Conservation (phyloP, 1,284 basidiomycete species). For the Apiotrichum sp. region DNA sequence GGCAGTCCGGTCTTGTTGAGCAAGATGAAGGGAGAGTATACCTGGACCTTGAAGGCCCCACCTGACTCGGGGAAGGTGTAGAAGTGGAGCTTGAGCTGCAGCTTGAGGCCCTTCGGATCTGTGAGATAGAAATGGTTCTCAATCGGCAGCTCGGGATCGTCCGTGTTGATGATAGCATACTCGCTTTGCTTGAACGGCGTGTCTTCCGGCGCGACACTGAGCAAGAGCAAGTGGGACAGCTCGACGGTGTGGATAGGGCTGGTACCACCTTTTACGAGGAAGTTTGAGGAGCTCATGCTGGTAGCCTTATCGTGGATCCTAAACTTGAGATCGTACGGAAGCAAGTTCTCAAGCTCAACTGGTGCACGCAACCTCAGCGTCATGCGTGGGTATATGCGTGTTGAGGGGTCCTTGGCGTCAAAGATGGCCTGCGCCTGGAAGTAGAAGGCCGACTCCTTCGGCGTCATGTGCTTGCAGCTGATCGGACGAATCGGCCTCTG, state of each 20-base stretch:
- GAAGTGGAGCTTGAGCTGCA: slow-evolving; percentile 82
- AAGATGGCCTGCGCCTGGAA: slow-evolving; percentile 90
- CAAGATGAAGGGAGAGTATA: slow-evolving; percentile 87
- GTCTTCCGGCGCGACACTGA: slow-evolving; percentile 86
- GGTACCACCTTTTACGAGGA: slow-evolving; percentile 84
- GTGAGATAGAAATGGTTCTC: slow-evolving; percentile 53
- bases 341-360: slow-evolving; percentile 89
- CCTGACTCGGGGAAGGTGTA: slow-evolving; percentile 83
- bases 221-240: slow-evolving; percentile 82
- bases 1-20: slow-evolving; percentile 90
- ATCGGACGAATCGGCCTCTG: slow-evolving; percentile 72
- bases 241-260: slow-evolving; percentile 98
- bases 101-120: slow-evolving; percentile 70
- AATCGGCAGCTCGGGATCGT: slow-evolving; percentile 61
- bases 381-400: slow-evolving; percentile 75
- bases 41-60: slow-evolving; percentile 96
- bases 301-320: slow-evolving; percentile 94
- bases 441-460: slow-evolving; percentile 83
- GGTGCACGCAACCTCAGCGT: slow-evolving; percentile 86
- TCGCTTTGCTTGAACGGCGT: slow-evolving; percentile 94
- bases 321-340: slow-evolving; percentile 95
- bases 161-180: slow-evolving; percentile 95
- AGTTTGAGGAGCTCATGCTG: slow-evolving; percentile 75
- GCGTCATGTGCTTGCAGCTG: slow-evolving; percentile 75
- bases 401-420: slow-evolving; percentile 60